Evolutionary conservation across 2,329 filamentous ascomycete genomes (phyloP).

Genomic region (Mollisia scopiformis): DNA sequence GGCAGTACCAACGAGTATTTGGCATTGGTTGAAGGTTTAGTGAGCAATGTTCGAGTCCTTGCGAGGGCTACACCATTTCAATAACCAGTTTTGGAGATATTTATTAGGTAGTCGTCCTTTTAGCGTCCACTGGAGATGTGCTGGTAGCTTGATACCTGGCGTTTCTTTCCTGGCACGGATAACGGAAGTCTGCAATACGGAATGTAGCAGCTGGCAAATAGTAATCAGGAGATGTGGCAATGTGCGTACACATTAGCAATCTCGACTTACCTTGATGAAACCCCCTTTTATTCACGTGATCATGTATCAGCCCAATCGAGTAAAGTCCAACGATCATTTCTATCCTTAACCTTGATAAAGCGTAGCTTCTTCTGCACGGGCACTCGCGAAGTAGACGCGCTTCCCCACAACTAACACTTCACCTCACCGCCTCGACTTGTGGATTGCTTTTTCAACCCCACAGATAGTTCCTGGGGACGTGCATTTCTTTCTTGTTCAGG

Average conservation of each 20-base stretch:
- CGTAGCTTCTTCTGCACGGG: neutral
- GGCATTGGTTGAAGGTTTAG: constrained; percentile 70
- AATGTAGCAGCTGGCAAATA: neutral
- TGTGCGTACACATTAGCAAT: neutral
- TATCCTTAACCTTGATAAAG: neutral
- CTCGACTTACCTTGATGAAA: neutral
- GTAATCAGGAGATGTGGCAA: constrained; percentile 1
- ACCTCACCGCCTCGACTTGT: neutral
- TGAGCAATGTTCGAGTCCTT: constrained; percentile 61
- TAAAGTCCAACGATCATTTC: neutral
- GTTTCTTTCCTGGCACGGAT: neutral
- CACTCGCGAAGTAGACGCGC: neutral
- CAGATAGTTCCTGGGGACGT: neutral
- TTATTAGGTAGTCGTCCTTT: neutral
- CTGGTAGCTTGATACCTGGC: constrained; percentile 6
- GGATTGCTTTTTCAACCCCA: neutral
- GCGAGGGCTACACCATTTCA: constrained; percentile 20
- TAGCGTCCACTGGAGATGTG: neutral
- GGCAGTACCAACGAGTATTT: constrained; percentile 62
- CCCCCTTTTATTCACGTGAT: neutral
- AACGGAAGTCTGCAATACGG: neutral
- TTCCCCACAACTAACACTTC: neutral
- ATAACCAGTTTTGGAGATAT: neutral
- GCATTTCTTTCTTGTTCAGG: neutral
- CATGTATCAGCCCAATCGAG: too few relatives aligned